phyloP scores from a whole-genome alignment of 768 basidiomycete species.

The Cystofilobasidium macerans region DNA sequence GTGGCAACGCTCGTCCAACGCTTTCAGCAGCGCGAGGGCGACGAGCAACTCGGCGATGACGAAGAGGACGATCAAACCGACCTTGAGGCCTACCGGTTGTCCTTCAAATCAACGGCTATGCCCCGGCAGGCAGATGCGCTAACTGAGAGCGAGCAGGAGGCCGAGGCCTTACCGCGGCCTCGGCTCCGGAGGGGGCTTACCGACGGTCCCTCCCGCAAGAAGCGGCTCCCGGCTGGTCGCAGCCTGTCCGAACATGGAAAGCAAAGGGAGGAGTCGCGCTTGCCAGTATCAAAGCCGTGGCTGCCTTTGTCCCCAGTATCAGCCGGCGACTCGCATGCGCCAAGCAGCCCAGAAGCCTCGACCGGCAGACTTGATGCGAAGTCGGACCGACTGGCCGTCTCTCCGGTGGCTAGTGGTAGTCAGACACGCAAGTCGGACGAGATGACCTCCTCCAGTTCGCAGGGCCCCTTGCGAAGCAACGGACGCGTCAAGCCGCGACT shows the following conservation, averaged over 20 bases:
- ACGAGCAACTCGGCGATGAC: slow-evolving; percentile 10
- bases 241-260: not conserved
- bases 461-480: not conserved
- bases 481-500: slow-evolving; percentile 5
- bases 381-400: not conserved
- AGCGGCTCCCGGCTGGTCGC: not conserved
- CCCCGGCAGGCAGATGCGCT: not conserved
- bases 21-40: slow-evolving; percentile 14
- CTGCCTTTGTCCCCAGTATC: not conserved
- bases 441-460: not conserved
- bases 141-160: slow-evolving; percentile 22
- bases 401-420: not conserved
- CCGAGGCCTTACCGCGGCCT: not conserved
- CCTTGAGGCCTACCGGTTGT: slow-evolving; percentile 3
- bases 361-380: not conserved
- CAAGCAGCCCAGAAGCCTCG: not conserved
- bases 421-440: not conserved
- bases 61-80: slow-evolving; percentile 21
- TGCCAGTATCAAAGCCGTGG: not conserved
- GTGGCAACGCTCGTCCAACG: slow-evolving; percentile 4
- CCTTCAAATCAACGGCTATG: not conserved
- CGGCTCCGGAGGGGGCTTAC: not conserved
- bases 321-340: not conserved
- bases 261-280: not conserved
- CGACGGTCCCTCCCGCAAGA: not conserved